Evolutionary conservation across 306 rosid species (phyloP).

Genomic region (Mimosa pudica): DNA sequence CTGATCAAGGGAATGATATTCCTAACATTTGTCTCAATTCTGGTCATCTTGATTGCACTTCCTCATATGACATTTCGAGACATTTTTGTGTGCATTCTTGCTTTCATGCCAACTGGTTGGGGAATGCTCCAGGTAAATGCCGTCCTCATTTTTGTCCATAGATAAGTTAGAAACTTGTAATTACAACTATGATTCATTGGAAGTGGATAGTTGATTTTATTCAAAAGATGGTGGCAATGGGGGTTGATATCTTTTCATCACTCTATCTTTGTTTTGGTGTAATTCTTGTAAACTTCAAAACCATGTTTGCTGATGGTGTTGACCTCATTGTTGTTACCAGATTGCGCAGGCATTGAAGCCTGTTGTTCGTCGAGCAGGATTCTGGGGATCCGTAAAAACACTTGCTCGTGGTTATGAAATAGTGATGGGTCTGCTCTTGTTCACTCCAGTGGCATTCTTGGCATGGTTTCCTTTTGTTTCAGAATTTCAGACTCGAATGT

Average conservation of each 20-base stretch:
- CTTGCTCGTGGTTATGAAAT: slow-evolving; percentile 96
- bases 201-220: background rate
- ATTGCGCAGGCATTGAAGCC: slow-evolving; percentile 92
- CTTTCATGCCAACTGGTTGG: slow-evolving; percentile 99
- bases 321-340: slow-evolving; percentile 42
- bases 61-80: slow-evolving; percentile 88
- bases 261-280: slow-evolving; percentile 8
- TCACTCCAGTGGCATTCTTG: slow-evolving; percentile 89
- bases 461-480: slow-evolving; percentile 99
- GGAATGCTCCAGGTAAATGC: slow-evolving; percentile 83
- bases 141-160: background rate
- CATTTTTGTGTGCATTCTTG: slow-evolving; percentile 92
- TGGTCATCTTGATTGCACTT: slow-evolving; percentile 77
- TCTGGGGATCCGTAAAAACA: slow-evolving; percentile 84
- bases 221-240: background rate
- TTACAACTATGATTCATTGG: background rate
- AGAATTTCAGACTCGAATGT: slow-evolving; percentile 96
- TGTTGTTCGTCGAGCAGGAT: slow-evolving; percentile 61
- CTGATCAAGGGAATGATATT: slow-evolving; percentile 89
- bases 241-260: background rate
- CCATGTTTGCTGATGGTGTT: background rate
- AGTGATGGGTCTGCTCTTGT: slow-evolving; percentile 83
- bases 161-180: too few relatives aligned
- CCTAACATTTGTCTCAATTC: slow-evolving; percentile 76
- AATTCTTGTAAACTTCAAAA: background rate